phyloP scores from a whole-genome alignment of 2,329 filamentous ascomycete genomes.

The Kalaharituber pfeilii region DNA sequence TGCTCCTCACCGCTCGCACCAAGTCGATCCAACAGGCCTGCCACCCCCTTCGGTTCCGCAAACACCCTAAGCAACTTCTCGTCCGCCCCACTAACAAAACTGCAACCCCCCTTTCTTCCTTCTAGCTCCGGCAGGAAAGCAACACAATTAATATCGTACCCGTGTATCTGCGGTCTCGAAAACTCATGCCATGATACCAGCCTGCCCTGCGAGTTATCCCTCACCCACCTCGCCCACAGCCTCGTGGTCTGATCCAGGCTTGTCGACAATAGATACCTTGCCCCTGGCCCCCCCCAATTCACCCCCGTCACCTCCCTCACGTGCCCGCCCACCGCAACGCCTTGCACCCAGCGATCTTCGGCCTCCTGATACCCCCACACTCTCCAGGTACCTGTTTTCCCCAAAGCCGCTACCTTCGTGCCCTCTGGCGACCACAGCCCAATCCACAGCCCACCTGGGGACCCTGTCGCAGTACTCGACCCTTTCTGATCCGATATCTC shows the following conservation, averaged over 20 bases:
- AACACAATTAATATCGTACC: slow-evolving; percentile 93
- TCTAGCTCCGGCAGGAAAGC: slow-evolving; percentile 46
- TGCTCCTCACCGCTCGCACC: slow-evolving; percentile 34
- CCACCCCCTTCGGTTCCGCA: slow-evolving; percentile 69
- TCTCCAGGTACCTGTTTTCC: slow-evolving; percentile 85
- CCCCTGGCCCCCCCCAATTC: slow-evolving; percentile 57
- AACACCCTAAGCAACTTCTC: slow-evolving; percentile 98
- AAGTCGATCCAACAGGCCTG: slow-evolving; percentile 50
- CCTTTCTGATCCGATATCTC: slow-evolving; percentile 92
- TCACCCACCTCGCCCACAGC: slow-evolving; percentile 63
- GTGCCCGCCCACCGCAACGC: slow-evolving; percentile 66
- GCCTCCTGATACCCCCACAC: slow-evolving; percentile 51
- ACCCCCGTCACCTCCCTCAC: slow-evolving; percentile 64
- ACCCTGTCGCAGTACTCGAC: slow-evolving; percentile 88
- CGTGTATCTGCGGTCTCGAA: slow-evolving; percentile 87
- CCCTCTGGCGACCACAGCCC: slow-evolving; percentile 78
- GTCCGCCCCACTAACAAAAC: slow-evolving; percentile 87
- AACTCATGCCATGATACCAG: slow-evolving; percentile 77
- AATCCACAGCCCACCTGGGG: slow-evolving; percentile 90
- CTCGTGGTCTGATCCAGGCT: slow-evolving; percentile 78
- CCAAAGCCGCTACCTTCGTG: slow-evolving; percentile 58
- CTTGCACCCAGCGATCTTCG: slow-evolving; percentile 56
- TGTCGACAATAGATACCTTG: slow-evolving; percentile 73
- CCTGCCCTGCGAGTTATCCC: slow-evolving; percentile 23
- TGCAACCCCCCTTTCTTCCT: slow-evolving; percentile 25